Conservation (phyloP, 345 rosid genomes). For the Dimocarpus longan region DNA sequence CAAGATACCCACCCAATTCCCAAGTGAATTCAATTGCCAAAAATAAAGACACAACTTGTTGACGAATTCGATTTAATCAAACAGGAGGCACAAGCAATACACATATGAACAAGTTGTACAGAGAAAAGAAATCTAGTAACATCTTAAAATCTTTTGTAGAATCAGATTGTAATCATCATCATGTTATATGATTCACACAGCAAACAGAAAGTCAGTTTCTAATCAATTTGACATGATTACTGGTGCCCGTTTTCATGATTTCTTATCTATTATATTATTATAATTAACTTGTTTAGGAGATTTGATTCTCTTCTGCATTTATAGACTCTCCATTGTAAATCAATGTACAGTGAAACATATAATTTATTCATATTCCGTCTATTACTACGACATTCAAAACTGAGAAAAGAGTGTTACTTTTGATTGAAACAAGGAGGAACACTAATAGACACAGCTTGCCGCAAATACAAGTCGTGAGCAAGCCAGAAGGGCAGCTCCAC, state of each 20-base stretch:
- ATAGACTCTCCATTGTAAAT: no score
- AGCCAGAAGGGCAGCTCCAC: constrained; percentile 87
- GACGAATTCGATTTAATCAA: not conserved
- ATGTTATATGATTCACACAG: not conserved
- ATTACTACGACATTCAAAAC: not conserved
- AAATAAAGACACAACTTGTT: no score
- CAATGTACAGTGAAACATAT: no score
- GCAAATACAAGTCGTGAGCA: constrained; percentile 64
- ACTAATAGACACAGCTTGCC: constrained; percentile 63
- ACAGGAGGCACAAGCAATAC: not conserved
- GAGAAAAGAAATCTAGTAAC: not conserved
- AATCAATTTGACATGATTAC: not conserved
- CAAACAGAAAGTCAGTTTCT: not conserved
- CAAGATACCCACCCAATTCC: constrained; percentile 1
- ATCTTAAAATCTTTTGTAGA: not conserved
- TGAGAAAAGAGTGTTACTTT: constrained; percentile 41
- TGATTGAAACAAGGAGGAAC: constrained; percentile 78
- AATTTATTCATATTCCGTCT: no score
- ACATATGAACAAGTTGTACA: not conserved
- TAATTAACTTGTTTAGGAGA: no score
- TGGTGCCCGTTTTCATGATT: no score
- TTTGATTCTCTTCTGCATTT: no score
- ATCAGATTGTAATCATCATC: not conserved
- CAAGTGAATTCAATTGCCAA: not conserved
- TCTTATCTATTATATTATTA: no score